These are phyloP conservation scores for Boletus sp. DNA, from an alignment of 1,284 basidiomycete genomes.

Conservation along the genomic window DNA sequence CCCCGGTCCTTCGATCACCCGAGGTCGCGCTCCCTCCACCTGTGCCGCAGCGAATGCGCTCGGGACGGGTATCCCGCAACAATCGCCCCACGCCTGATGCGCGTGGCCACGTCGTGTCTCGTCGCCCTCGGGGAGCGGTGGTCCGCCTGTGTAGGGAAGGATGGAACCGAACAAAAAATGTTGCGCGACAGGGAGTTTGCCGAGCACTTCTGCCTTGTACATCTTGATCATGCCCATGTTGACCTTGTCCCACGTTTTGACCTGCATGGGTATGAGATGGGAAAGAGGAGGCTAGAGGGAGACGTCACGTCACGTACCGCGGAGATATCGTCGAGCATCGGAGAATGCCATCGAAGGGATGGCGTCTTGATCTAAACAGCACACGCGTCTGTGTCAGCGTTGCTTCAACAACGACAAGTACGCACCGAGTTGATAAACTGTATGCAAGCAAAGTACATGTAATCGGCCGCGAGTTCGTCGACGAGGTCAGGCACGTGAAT, in stretches of 20 bases:
- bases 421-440: constrained; percentile 93
- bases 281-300: background rate
- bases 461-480: constrained; percentile 91
- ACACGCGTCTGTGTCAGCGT: background rate
- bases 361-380: constrained; percentile 88
- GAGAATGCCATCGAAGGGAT: constrained; percentile 96
- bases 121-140: constrained; percentile 45
- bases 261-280: constrained; percentile 43
- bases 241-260: constrained; percentile 97
- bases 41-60: constrained; percentile 73
- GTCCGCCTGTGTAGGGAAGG: constrained; percentile 70
- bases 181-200: constrained; percentile 95
- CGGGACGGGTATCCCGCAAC: constrained; percentile 90
- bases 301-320: constrained; percentile 57
- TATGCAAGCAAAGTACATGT: constrained; percentile 98
- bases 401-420: constrained; percentile 9
- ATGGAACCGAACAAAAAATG: constrained; percentile 95
- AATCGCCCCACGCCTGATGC: constrained; percentile 84
- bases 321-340: constrained; percentile 98
- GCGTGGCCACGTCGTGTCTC: constrained; percentile 58
- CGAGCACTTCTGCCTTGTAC: constrained; percentile 94
- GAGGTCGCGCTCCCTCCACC: constrained; percentile 43
- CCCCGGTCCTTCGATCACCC: constrained; percentile 56
- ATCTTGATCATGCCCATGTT: constrained; percentile 99
- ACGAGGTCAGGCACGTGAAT: constrained; percentile 93